Base-by-base conservation (phyloP, 2,329 filamentous ascomycete species). In the Sphaerulina musiva region DNA sequence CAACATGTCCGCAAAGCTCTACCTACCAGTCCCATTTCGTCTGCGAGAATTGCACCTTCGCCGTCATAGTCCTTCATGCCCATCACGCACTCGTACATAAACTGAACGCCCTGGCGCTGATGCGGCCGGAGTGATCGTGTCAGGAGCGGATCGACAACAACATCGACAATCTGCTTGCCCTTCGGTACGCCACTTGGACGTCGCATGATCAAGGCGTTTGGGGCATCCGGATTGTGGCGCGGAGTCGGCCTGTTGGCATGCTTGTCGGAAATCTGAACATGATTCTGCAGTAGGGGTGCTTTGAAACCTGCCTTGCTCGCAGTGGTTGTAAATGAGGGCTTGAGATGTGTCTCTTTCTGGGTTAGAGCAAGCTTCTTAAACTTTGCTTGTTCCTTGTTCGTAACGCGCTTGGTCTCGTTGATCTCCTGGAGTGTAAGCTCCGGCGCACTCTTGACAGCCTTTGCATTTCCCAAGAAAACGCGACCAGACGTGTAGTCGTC, bases 21-120 rank as follows among this genome's bases (percentile, higher is more conserved):
- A 29, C 26, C 6, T 29, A 29, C 26, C 1, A 89, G 69, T 0
- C 85, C 85, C 85, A 89, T 89, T 62, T 88, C 85, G 65, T 89
- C 85, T 1, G 85, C 85, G 46, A 89, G 73, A 55, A 89, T 83
- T 3, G 84, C 85, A 23, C 85, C 85, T 68, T 85, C 79, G 1
- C 85, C 84, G 62, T 80, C 80, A 57, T 79, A 83, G 41, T 77
- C 72, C 41, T 83, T 77, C 76, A 87, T 79, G 4, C 85, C 85
- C 85, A 88, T 88, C 0, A 88, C 82, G 65, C 85, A 87, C 69
- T 88, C 85, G 63, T 89, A 89, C 42, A 89, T 68, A 62, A 89
- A 88, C 47, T 80, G 74, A 0, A 88, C 83, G 20, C 85, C 85
- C 63, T 85, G 81, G 11, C 81, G 77, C 65, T 89, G 85, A 66